A percentile compares a stretch with the other conserved stretches of the same genome.
phyloP scores from a whole-genome alignment of 192 early-diverging fungal species.

The Coemansia sp. region DNA sequence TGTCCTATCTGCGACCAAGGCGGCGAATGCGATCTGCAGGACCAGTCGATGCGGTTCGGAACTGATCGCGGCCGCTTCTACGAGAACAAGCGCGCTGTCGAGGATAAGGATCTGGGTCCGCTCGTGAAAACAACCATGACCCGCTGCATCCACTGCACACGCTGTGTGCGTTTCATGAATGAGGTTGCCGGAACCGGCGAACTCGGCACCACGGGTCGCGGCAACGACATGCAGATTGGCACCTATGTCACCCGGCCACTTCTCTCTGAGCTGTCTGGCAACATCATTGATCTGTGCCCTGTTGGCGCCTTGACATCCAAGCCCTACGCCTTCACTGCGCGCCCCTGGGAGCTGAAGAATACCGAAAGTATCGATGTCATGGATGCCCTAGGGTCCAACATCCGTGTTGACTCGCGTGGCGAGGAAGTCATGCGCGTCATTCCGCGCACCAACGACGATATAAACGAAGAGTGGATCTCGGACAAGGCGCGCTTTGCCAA shows the following conservation, averaged over 20 bases:
- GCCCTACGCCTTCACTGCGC: conserved; percentile 90
- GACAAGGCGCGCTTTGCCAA: conserved; percentile 96
- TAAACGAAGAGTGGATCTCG: conserved; percentile 99
- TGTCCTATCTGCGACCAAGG: conserved; percentile 99
- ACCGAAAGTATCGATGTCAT: conserved; percentile 95
- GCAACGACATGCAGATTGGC: conserved; percentile 98
- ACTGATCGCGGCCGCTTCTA: conserved; percentile 88
- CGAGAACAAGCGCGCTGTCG: conserved; percentile 95
- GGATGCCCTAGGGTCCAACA: conserved; percentile 94
- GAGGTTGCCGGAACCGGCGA: conserved; percentile 96
- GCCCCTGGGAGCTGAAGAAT: conserved; percentile 97
- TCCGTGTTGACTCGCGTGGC: conserved; percentile 94
- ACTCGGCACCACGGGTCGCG: conserved; percentile 93
- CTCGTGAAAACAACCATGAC: conserved; percentile 97
- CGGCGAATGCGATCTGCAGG: conserved; percentile 98
- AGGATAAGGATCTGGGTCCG: conserved; percentile 97
- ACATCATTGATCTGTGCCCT: conserved; percentile 97
- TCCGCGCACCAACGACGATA: conserved; percentile 94
- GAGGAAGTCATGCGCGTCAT: conserved; percentile 95
- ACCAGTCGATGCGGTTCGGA: conserved; percentile 96
- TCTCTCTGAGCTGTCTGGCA: conserved; percentile 93
- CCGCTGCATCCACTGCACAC: conserved; percentile 98
- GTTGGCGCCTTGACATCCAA: conserved; percentile 97
- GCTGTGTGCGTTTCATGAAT: conserved; percentile 97
- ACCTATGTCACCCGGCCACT: conserved; percentile 92